These are phyloP conservation scores for Aspergillus sp. DNA, from an alignment of 2,329 filamentous ascomycete genomes.

Conservation along the genomic window DNA sequence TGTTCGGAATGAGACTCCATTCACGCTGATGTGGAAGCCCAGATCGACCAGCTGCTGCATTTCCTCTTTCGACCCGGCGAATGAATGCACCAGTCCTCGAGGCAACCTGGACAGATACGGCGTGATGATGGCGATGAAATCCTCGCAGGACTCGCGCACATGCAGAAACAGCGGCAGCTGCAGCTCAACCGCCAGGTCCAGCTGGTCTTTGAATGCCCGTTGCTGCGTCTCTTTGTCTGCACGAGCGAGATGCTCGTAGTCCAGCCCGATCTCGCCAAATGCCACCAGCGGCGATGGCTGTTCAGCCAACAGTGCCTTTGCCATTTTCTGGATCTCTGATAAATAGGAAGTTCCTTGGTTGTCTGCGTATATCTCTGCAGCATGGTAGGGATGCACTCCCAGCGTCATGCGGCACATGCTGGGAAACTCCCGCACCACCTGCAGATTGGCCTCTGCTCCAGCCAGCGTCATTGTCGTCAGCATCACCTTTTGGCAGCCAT, in stretches of 20 bases:
- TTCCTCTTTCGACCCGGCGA: constrained; percentile 64
- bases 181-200: constrained; percentile 34
- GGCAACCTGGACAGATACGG: constrained; percentile 36
- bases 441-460: constrained; percentile 36
- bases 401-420: constrained; percentile 43
- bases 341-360: constrained; percentile 7
- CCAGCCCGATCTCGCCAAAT: constrained; percentile 48
- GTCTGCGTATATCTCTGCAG: constrained; percentile 35
- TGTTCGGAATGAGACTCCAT: constrained; percentile 45
- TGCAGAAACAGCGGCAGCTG: constrained; percentile 30
- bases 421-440: constrained; percentile 23
- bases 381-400: constrained; percentile 50
- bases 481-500: constrained; percentile 18
- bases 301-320: constrained; percentile 11
- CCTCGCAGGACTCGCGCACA: constrained; percentile 39
- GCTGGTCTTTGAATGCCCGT: constrained; percentile 37
- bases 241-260: constrained; percentile 45
- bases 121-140: constrained; percentile 40
- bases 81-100: constrained; percentile 76
- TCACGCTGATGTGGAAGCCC: constrained; percentile 45
- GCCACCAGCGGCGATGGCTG: constrained; percentile 34
- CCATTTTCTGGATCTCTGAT: constrained; percentile 10
- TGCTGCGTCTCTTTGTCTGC: constrained; percentile 39
- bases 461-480: constrained; percentile 38
- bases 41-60: constrained; percentile 36